Percentiles rank a stretch among this genome's conserved stretches.
phyloP scores from a whole-genome alignment of 2,329 filamentous ascomycete species.

The Fulvia fulva region DNA sequence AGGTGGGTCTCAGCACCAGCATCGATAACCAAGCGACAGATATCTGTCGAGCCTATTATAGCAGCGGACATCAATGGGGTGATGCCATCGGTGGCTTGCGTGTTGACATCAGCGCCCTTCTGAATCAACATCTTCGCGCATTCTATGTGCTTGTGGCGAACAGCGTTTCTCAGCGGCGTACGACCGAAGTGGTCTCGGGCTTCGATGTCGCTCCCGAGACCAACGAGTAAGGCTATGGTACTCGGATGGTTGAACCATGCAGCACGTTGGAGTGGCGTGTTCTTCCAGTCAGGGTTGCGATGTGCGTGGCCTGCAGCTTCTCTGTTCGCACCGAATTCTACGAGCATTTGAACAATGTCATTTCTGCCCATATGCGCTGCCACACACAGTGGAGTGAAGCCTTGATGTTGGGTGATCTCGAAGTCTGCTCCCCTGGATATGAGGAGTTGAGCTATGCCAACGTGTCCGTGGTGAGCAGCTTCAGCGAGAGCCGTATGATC shows the following conservation, averaged over 20 bases:
- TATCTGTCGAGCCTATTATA: background rate
- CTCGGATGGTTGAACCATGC: background rate
- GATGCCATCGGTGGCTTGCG: background rate
- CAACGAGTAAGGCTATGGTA: background rate
- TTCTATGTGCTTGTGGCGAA: background rate
- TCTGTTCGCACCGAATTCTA: conserved; percentile 1
- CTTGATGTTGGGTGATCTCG: background rate
- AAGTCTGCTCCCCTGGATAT: conserved; percentile 1
- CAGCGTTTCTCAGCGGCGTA: background rate
- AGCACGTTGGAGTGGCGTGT: background rate
- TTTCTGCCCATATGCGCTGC: conserved; percentile 2
- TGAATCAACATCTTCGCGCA: background rate
- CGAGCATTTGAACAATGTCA: background rate
- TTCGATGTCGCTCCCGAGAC: background rate
- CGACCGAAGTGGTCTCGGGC: background rate
- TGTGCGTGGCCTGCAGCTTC: background rate
- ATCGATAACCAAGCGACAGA: background rate
- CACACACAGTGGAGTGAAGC: background rate
- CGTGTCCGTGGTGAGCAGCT: conserved; percentile 3
- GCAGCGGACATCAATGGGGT: background rate
- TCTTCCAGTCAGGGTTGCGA: background rate
- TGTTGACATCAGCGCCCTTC: background rate
- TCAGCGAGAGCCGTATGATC: conserved; percentile 1
- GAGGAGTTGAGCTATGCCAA: conserved; percentile 1
- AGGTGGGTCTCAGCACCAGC: background rate